phyloP scores from a whole-genome alignment of 495 filamentous ascomycete species.

The Recurvomyces mirabilis region DNA sequence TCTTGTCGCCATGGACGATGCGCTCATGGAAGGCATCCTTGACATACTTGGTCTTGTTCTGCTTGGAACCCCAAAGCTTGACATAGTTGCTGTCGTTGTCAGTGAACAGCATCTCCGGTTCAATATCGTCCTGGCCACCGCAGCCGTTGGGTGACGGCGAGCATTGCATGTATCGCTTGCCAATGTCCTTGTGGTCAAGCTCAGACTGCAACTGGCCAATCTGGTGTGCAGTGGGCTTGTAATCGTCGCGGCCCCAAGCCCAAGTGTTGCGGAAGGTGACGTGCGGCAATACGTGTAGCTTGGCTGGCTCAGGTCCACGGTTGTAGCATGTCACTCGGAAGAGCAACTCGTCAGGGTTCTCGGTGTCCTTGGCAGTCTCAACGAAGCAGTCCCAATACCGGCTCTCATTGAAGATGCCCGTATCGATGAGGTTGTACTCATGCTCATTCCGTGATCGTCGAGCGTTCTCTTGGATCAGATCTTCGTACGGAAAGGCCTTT shows the following conservation, averaged over 20 bases:
- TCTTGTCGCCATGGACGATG: constrained; percentile 72
- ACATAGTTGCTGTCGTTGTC: constrained; percentile 90
- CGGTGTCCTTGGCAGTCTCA: constrained; percentile 83
- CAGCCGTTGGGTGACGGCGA: constrained; percentile 83
- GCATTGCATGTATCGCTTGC: constrained; percentile 71
- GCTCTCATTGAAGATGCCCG: constrained; percentile 82
- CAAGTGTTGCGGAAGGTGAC: constrained; percentile 97
- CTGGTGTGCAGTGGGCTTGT: constrained; percentile 64
- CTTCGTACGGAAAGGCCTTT: constrained; percentile 78
- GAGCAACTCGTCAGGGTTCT: constrained; percentile 79
- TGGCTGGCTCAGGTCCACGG: constrained; percentile 77
- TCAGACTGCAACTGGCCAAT: constrained; percentile 54
- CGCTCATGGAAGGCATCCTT: constrained; percentile 90
- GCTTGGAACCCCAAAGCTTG: constrained; percentile 52
- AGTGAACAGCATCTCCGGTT: constrained; percentile 77
- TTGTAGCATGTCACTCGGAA: constrained; percentile 97
- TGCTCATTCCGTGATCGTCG: constrained; percentile 58
- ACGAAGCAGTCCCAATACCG: constrained; percentile 96
- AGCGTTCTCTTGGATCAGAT: constrained; percentile 73
- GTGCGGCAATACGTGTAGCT: constrained; percentile 85
- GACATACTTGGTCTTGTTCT: constrained; percentile 73
- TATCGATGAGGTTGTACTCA: constrained; percentile 88
- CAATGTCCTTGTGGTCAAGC: constrained; percentile 64
- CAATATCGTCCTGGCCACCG: constrained; percentile 63
- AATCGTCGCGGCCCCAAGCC: constrained; percentile 75